phyloP scores from a whole-genome alignment of 2,329 filamentous ascomycete species.

The Orbilia blumenaviensis region DNA sequence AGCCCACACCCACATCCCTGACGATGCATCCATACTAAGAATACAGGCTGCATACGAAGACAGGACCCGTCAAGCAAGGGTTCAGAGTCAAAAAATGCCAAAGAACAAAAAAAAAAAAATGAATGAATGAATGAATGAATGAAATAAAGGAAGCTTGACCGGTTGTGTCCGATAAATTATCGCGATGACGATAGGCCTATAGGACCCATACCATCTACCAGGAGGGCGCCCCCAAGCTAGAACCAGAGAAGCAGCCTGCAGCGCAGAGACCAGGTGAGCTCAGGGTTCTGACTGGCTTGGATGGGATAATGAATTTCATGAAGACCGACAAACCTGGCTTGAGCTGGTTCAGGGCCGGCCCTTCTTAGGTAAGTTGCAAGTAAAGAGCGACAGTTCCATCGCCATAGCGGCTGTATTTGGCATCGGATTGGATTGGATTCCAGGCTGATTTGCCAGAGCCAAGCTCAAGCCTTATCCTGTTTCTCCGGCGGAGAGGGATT shows the following conservation, averaged over 20 bases:
- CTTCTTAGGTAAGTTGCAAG: background rate
- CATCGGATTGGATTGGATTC: background rate
- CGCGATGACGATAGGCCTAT: slow-evolving; percentile 20
- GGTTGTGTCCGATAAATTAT: slow-evolving; percentile 48
- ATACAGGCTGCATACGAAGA: background rate
- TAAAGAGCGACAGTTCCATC: background rate
- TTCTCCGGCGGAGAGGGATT: too few species aligned
- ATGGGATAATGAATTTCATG: background rate
- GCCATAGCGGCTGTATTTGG: background rate
- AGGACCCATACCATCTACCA: background rate
- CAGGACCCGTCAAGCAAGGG: background rate
- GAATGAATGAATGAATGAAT: too few species aligned
- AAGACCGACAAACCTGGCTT: background rate
- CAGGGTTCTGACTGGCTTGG: background rate
- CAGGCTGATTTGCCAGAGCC: too few species aligned
- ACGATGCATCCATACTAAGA: background rate
- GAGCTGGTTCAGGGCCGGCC: background rate
- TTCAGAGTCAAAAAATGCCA: too few species aligned
- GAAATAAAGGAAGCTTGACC: background rate
- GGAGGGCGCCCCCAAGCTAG: background rate
- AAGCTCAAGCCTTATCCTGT: too few species aligned
- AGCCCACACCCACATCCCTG: background rate
- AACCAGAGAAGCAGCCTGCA: background rate
- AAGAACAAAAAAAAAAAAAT: too few species aligned
- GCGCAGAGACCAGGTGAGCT: slow-evolving; percentile 24